Evolutionary conservation across 1,139 yeast genomes (phyloP).

Genomic region (Candida sanyaensis): DNA sequence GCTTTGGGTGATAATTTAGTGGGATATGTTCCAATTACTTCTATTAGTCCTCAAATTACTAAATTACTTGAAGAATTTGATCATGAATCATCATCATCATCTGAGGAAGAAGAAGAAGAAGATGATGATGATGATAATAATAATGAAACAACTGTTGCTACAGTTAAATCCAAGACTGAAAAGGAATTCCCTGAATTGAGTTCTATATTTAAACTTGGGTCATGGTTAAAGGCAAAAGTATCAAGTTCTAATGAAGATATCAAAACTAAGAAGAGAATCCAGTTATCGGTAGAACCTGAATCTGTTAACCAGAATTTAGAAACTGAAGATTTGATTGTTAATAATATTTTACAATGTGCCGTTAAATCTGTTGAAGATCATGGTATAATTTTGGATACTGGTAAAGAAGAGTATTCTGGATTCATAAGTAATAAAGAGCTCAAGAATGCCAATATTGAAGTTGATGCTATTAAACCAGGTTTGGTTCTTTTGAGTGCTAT

Average conservation of each 20-base stretch:
- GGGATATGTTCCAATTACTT: conserved; percentile 80
- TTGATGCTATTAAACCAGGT: conserved; percentile 28
- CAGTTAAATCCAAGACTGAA: conserved; percentile 23
- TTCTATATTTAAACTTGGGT: conserved; percentile 65
- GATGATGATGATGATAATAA: conserved; percentile 42
- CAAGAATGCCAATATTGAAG: conserved; percentile 22
- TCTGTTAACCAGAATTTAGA: conserved; percentile 63
- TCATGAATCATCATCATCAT: conserved; percentile 39
- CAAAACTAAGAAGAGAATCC: conserved; percentile 64
- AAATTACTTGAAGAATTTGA: conserved; percentile 54
- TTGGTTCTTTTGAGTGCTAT: conserved; percentile 55
- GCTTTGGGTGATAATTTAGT: conserved; percentile 81
- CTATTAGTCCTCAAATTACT: conserved; percentile 67
- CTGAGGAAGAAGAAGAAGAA: conserved; percentile 43
- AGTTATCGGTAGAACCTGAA: conserved; percentile 75
- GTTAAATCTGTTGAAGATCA: conserved; percentile 87
- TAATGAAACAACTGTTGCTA: conserved; percentile 27
- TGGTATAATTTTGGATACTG: conserved; percentile 78
- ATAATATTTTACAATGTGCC: conserved; percentile 72
- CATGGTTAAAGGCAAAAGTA: conserved; percentile 83
- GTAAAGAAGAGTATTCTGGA: conserved; percentile 58
- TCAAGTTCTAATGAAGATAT: conserved; percentile 45
- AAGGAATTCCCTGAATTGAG: conserved; percentile 57
- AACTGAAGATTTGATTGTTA: conserved; percentile 63
- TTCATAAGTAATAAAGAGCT: conserved; percentile 76